phyloP scores from a whole-genome alignment of 2,329 filamentous ascomycete genomes.

The Neonectria hederae region DNA sequence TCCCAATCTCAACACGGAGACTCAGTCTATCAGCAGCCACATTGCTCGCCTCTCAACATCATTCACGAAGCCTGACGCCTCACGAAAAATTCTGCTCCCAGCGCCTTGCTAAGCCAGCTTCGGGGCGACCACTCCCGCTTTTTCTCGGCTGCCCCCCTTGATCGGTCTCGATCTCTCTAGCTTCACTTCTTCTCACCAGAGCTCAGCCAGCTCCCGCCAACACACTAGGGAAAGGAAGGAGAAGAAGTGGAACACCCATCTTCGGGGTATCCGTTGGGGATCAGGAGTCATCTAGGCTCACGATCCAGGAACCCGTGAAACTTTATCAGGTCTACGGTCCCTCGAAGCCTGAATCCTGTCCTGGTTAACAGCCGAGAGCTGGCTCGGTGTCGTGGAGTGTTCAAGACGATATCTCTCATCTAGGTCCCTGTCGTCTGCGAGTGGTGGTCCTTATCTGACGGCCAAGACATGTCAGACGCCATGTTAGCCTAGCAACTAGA shows the following conservation, averaged over 20 bases:
- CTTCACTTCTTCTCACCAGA: background rate
- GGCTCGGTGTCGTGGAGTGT: background rate
- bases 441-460: background rate
- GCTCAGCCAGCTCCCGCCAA: background rate
- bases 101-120: background rate
- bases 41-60: background rate
- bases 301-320: background rate
- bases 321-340: background rate
- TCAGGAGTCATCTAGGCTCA: background rate
- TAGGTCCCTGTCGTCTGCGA: background rate
- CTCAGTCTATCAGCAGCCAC: background rate
- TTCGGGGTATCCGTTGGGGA: background rate
- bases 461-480: background rate
- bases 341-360: background rate
- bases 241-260: background rate
- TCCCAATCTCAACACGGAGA: background rate
- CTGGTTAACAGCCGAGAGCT: background rate
- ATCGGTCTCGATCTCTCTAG: background rate
- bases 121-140: background rate
- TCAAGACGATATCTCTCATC: background rate
- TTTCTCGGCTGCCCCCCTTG: background rate
- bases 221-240: background rate
- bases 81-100: background rate
- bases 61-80: slow-evolving; percentile 1
- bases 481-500: background rate